These are phyloP conservation scores for Jamesozyma spencerorum DNA, from an alignment of 805 yeast genomes.

Conservation along the genomic window DNA sequence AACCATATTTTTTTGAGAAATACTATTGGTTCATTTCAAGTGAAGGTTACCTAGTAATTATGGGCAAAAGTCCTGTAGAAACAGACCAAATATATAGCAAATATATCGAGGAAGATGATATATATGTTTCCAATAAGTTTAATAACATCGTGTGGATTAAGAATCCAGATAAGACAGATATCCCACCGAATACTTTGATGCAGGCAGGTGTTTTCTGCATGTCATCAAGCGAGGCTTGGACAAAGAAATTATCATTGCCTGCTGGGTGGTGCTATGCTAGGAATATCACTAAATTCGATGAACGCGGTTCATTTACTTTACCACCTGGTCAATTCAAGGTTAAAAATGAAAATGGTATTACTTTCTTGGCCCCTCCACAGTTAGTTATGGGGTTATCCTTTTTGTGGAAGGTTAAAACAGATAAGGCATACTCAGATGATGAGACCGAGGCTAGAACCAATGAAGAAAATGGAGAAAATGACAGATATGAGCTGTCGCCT, in stretches of 20 bases:
- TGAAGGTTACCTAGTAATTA: conserved; percentile 78
- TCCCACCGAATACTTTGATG: conserved; percentile 78
- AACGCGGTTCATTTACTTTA: conserved; percentile 40
- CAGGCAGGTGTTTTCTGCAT: conserved; percentile 88
- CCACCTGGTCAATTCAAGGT: conserved; percentile 54
- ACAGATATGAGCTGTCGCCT: conserved; percentile 2
- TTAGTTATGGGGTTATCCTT: conserved; percentile 85
- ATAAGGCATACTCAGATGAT: conserved; percentile 6
- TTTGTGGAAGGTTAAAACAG: conserved; percentile 57
- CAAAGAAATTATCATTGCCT: conserved; percentile 65
- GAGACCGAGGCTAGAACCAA: conserved; percentile 5
- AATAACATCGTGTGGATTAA: conserved; percentile 70
- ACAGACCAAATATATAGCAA: conserved; percentile 71
- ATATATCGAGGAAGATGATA: conserved; percentile 65
- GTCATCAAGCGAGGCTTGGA: conserved; percentile 84
- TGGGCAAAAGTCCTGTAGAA: conserved; percentile 77
- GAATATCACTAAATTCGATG: conserved; percentile 62
- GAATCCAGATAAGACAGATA: conserved; percentile 63
- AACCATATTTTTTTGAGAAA: conserved; percentile 87
- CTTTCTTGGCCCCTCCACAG: conserved; percentile 67
- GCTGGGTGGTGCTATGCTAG: conserved; percentile 77
- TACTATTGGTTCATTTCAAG: conserved; percentile 89
- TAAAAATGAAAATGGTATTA: conserved; percentile 43
- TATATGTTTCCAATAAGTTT: conserved; percentile 66
- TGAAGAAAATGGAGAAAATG: conserved; percentile 6